A percentile compares a stretch with the other conserved stretches of the same genome.
phyloP scores from a whole-genome alignment of 257 asterid species.

The Solanum pinnatisectum region DNA sequence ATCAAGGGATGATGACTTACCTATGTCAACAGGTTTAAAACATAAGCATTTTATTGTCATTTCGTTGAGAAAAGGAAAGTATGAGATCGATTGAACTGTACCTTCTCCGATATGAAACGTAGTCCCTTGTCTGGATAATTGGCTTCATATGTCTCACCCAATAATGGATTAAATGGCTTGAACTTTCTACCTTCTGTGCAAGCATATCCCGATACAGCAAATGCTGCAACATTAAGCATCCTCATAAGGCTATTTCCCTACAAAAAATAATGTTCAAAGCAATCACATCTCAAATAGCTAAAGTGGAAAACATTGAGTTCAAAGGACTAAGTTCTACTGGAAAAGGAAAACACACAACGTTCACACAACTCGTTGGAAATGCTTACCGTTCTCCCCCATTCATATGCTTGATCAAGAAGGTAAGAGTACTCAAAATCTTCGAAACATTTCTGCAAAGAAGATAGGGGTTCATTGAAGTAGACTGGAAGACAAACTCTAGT shows the following conservation, averaged over 20 bases:
- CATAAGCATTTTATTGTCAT: not conserved
- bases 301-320: not conserved
- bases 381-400: conserved; percentile 15
- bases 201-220: conserved; percentile 23
- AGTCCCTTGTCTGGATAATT: conserved; percentile 17
- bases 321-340: not conserved
- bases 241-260: conserved; percentile 19
- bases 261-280: not conserved
- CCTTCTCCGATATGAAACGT: conserved; percentile 18
- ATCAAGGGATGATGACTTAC: conserved; percentile 20
- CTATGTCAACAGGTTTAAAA: not conserved
- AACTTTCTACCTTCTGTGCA: conserved; percentile 15
- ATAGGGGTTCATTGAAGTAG: conserved; percentile 16
- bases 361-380: not conserved
- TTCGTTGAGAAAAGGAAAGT: not conserved
- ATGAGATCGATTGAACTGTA: not conserved
- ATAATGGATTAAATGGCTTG: conserved; percentile 23
- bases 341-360: not conserved
- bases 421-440: conserved; percentile 14
- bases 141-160: conserved; percentile 21
- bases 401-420: conserved; percentile 18
- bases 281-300: not conserved
- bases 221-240: conserved; percentile 17
- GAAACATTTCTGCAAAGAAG: conserved; percentile 8
- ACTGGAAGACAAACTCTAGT: conserved; percentile 13